phyloP scores from a whole-genome alignment of 2,329 filamentous ascomycete species.

The Penicillium sp. region DNA sequence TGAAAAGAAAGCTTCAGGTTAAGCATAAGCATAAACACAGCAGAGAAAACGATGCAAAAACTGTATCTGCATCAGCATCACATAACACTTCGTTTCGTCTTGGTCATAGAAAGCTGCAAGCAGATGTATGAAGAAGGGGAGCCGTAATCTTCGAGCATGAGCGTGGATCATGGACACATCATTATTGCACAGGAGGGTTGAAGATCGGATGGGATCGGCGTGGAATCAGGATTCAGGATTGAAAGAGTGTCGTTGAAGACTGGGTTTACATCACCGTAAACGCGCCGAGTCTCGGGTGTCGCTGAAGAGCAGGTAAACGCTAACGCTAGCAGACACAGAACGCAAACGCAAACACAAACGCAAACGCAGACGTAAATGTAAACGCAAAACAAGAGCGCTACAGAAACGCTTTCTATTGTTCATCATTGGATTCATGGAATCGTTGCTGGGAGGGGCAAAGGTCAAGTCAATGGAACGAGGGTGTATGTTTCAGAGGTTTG shows the following conservation, averaged over 20 bases:
- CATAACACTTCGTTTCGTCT: conserved; percentile 11
- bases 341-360: too few relatives aligned
- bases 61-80: conserved; percentile 12
- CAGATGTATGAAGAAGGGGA: conserved; percentile 7
- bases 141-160: conserved; percentile 18
- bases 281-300: background rate
- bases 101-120: conserved; percentile 6
- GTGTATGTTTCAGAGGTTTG: background rate
- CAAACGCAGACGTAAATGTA: background rate
- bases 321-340: background rate
- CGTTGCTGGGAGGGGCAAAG: conserved; percentile 1
- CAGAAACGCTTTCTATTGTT: conserved; percentile 34
- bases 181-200: background rate
- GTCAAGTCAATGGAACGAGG: background rate
- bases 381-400: conserved; percentile 14
- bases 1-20: background rate
- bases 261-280: background rate
- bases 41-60: background rate
- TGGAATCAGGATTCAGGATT: background rate
- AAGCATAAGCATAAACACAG: background rate
- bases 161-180: conserved; percentile 23
- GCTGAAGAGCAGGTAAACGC: conserved; percentile 6
- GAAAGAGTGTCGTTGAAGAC: background rate
- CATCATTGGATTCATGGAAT: conserved; percentile 24
- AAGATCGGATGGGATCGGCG: background rate